Evolutionary conservation across 2,329 filamentous ascomycete species (phyloP).

Genomic region (Sporothrix brasiliensis): DNA sequence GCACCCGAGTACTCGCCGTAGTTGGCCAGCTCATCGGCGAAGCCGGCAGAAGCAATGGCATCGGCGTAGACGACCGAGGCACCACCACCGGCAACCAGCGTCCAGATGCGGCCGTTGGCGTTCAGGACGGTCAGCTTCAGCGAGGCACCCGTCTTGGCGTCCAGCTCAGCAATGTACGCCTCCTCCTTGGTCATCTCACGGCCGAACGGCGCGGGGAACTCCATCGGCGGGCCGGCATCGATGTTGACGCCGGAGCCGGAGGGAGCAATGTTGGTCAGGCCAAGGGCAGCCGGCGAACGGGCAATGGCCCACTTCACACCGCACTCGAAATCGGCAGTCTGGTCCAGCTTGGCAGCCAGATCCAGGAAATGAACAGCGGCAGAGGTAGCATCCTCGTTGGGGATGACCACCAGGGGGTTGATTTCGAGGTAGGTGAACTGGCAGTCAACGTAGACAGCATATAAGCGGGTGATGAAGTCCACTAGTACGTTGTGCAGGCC

Average conservation of each 20-base stretch:
- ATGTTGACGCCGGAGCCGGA: slow-evolving; percentile 71
- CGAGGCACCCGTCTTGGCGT: slow-evolving; percentile 98
- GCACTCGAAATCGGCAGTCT: slow-evolving; percentile 99
- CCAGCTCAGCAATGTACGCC: slow-evolving; percentile 97
- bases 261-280: slow-evolving; percentile 69
- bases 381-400: slow-evolving; percentile 87
- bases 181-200: slow-evolving; percentile 99
- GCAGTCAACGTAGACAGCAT: slow-evolving; percentile 98
- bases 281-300: slow-evolving; percentile 84
- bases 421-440: slow-evolving; percentile 99
- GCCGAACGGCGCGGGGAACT: slow-evolving; percentile 98
- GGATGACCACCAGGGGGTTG: slow-evolving; percentile 97
- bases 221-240: slow-evolving; percentile 95
- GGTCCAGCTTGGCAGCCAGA: slow-evolving; percentile 96
- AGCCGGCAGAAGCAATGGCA: slow-evolving; percentile 94
- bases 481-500: slow-evolving; percentile 97
- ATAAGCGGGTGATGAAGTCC: slow-evolving; percentile 97
- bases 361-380: slow-evolving; percentile 97
- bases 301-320: slow-evolving; percentile 99
- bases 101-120: slow-evolving; percentile 90
- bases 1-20: slow-evolving; percentile 99
- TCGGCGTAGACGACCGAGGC: slow-evolving; percentile 99
- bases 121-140: slow-evolving; percentile 98
- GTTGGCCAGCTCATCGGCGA: slow-evolving; percentile 95
- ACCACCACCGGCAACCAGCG: slow-evolving; percentile 97